Evolutionary conservation across 257 asterid species (phyloP).

Genomic region (Rauvolfia tetraphylla): DNA sequence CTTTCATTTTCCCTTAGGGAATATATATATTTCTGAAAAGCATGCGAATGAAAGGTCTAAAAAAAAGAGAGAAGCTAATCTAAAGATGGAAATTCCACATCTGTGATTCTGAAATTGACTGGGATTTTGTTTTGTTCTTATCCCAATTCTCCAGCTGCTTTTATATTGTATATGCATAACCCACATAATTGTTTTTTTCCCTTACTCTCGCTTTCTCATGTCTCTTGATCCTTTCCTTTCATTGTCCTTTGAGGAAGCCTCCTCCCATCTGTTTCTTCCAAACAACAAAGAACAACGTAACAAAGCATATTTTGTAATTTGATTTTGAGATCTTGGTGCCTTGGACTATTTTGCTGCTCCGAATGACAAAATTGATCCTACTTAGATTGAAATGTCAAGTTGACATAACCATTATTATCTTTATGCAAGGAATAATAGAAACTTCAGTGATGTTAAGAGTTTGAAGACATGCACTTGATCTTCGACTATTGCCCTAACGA

Average conservation of each 20-base stretch:
- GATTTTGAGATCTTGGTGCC: not conserved
- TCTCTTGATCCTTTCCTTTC: not conserved
- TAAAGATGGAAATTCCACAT: slow-evolving; percentile 22
- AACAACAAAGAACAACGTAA: not conserved
- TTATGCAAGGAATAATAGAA: no score
- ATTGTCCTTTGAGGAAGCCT: not conserved
- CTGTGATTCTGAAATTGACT: slow-evolving; percentile 7
- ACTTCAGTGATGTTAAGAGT: no score
- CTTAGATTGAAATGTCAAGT: not conserved
- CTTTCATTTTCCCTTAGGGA: not conserved
- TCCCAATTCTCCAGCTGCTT: slow-evolving; percentile 11
- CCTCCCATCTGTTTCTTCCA: not conserved
- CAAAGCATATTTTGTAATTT: no score
- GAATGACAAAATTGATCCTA: no score
- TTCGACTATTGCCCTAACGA: no score
- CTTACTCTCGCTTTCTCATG: slow-evolving; percentile 12
- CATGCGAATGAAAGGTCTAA: not conserved
- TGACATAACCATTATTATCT: not conserved
- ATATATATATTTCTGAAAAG: no score
- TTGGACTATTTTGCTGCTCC: no score
- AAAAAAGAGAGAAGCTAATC: not conserved
- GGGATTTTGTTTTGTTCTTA: slow-evolving; percentile 10
- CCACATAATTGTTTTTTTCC: slow-evolving; percentile 9
- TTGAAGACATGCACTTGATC: no score
- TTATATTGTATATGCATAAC: not conserved